These are phyloP conservation scores for Solanum aculeatissimum DNA, from an alignment of 305 asterid genomes.

Conservation along the genomic window DNA sequence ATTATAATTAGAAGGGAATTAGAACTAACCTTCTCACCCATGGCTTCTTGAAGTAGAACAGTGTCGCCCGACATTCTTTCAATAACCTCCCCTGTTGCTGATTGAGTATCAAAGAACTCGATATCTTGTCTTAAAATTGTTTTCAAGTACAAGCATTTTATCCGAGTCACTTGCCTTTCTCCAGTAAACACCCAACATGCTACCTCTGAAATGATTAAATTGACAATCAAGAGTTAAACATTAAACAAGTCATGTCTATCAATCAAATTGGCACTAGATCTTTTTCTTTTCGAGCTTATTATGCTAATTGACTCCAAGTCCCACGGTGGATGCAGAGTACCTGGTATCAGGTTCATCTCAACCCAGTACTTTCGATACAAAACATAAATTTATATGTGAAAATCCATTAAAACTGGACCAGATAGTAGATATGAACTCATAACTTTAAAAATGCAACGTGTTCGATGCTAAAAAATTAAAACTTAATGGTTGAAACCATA, in stretches of 20 bases:
- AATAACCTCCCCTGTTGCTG: conserved; percentile 15
- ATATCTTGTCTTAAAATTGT: conserved; percentile 31
- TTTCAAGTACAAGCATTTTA: conserved; percentile 29
- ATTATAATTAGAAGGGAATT: background rate
- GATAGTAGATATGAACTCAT: background rate
- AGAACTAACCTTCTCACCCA: conserved; percentile 19
- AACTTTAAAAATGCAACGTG: background rate
- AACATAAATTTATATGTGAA: background rate
- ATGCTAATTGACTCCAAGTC: background rate
- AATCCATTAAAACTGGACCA: background rate
- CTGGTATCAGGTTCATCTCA: background rate
- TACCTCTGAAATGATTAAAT: conserved; percentile 24
- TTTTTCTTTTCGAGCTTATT: background rate
- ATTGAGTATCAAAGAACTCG: conserved; percentile 17
- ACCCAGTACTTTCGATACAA: background rate
- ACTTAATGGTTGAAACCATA: background rate
- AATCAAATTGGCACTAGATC: background rate
- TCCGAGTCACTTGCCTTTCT: conserved; percentile 33
- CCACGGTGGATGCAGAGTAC: background rate
- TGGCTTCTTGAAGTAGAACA: conserved; percentile 20
- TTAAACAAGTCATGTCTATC: background rate
- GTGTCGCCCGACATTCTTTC: conserved; percentile 20
- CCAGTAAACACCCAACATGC: conserved; percentile 41
- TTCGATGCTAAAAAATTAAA: background rate
- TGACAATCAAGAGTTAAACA: background rate